Percentiles rank a stretch among this genome's conserved stretches.
Conservation (phyloP, 495 filamentous ascomycete species). For the Letharia columbiana region DNA sequence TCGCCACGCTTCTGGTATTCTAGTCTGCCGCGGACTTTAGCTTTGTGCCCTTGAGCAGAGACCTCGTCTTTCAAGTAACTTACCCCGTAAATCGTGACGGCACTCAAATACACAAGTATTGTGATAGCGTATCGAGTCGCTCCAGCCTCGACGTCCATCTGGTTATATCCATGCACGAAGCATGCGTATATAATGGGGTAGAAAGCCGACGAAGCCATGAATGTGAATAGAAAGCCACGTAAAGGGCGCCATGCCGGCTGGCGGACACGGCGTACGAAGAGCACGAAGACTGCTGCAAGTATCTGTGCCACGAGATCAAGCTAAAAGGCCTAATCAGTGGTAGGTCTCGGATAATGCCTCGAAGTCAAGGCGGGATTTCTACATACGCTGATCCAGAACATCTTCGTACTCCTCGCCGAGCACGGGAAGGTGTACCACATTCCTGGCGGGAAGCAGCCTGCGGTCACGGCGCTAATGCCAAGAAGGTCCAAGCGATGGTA, state of each 20-base stretch:
- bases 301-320: slow-evolving; percentile 24
- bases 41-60: neutral
- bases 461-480: slow-evolving; percentile 40
- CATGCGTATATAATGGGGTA: slow-evolving; percentile 18
- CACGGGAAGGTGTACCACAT: slow-evolving; percentile 47
- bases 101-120: slow-evolving; percentile 12
- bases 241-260: slow-evolving; percentile 15
- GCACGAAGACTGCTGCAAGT: slow-evolving; percentile 14
- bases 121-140: slow-evolving; percentile 27
- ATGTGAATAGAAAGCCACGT: slow-evolving; percentile 13
- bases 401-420: slow-evolving; percentile 31
- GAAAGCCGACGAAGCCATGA: slow-evolving; percentile 22
- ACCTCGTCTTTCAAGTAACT: neutral
- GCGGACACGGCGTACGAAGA: slow-evolving; percentile 13
- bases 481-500: slow-evolving; percentile 42
- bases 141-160: slow-evolving; percentile 17
- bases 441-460: slow-evolving; percentile 41
- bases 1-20: slow-evolving; percentile 33
- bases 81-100: slow-evolving; percentile 17
- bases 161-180: slow-evolving; percentile 7
- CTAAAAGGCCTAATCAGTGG: slow-evolving; percentile 32
- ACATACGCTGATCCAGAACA: slow-evolving; percentile 40
- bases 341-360: slow-evolving; percentile 26
- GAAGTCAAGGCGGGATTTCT: neutral
- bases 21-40: slow-evolving; percentile 21